Conservation (phyloP, 2,329 filamentous ascomycete species). For the Cladosporium phlei region DNA sequence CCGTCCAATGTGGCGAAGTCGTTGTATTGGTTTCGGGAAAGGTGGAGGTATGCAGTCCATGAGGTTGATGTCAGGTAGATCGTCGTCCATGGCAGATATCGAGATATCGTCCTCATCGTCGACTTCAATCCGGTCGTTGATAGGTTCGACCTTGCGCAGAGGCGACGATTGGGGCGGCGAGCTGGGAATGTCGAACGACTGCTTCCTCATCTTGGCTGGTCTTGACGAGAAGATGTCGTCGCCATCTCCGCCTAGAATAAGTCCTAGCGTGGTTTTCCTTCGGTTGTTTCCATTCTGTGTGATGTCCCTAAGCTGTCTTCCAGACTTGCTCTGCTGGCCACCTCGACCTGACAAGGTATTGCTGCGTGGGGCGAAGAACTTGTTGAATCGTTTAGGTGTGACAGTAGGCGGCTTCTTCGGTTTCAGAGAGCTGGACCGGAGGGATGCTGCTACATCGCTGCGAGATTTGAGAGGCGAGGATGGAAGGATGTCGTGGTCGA, state of each 20-base stretch:
- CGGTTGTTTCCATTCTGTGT: constrained; percentile 44
- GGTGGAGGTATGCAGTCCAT: constrained; percentile 36
- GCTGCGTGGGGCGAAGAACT: constrained; percentile 48
- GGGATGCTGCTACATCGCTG: constrained; percentile 7
- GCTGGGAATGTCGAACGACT: constrained; percentile 35
- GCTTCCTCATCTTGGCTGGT: constrained; percentile 27
- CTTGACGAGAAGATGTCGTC: constrained; percentile 24
- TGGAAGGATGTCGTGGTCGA: constrained; percentile 30
- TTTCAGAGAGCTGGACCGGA: constrained; percentile 31
- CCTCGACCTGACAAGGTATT: constrained; percentile 25
- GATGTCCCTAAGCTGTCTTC: constrained; percentile 47
- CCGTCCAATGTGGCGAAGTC: constrained; percentile 32
- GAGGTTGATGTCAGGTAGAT: constrained; percentile 38
- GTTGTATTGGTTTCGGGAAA: constrained; percentile 40
- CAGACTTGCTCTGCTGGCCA: constrained; percentile 35
- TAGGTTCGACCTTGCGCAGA: constrained; percentile 35
- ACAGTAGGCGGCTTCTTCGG: constrained; percentile 45
- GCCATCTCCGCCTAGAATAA: constrained; percentile 11
- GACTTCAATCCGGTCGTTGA: constrained; percentile 17
- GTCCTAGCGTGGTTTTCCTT: not conserved
- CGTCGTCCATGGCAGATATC: constrained; percentile 26
- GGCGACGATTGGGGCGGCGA: constrained; percentile 49
- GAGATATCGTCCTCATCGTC: constrained; percentile 20
- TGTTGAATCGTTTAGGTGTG: constrained; percentile 48
- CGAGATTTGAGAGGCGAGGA: constrained; percentile 25